Evolutionary conservation across 257 asterid species (phyloP), one percentile per base, ranked within the genome.

Genomic region (Nicotiana attenuata): DNA sequence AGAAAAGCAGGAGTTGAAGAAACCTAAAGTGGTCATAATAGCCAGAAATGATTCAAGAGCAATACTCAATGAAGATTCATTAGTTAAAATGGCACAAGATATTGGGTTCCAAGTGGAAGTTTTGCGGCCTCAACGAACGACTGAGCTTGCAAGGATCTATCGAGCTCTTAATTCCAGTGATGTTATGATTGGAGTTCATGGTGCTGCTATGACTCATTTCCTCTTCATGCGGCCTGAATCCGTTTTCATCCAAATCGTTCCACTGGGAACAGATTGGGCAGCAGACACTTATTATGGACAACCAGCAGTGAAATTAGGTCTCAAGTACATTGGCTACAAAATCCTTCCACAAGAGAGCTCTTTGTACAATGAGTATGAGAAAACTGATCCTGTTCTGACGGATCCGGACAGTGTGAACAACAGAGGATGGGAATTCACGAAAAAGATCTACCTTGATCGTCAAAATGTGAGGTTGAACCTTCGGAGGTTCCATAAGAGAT

Each of bases 131-230:
- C 87, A 85, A 33, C 73, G 84, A 57, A 76, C 92, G 16, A 84
- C 97, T 65, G 89, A 96, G 83, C 86, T 96, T 16, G 85, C 88
- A 3, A 11, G 84, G 75, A 92, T 92, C 17, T 87, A 96, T 22
- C 81, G 86, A 22, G 53, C 87, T 81, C 90, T 96, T 50, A 96
- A 94, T 83, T 76, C 95, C 31, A 92, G 98, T 80, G 91, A 90
- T 76, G 97, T 93, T 9, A 81, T 96, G 85, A 87, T 96, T 65
- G 99, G 94, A 11, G 97, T 89, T 7, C 99, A 96, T 31, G 99
- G 99, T 7, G 99, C 99, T 5, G 99, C 97, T 55, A 80, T 96
- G 77, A 96, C 98, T n/a, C 95, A 96, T 73, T 92, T 91, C 76
- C 33, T 96, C 75, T 94, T 94, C 85, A 75, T 94, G 90, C 89